Evolutionary conservation across 208 protist genomes (phyloP), one percentile per base, ranked within the genome.

Genomic region (Acanthamoeba sp.): DNA sequence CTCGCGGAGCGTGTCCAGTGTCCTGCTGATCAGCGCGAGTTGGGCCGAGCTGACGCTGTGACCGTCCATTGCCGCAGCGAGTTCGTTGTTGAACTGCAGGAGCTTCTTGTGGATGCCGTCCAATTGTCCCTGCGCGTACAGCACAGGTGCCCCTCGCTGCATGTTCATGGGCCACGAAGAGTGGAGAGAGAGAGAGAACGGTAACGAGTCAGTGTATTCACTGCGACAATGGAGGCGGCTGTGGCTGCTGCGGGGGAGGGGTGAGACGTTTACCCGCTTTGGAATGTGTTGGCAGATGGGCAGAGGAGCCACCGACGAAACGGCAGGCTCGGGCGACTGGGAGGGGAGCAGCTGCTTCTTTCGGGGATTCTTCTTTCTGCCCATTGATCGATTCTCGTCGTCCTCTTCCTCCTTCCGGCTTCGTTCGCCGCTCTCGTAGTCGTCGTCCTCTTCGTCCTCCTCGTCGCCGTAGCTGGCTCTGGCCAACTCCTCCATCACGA

Each of bases 81-180:
- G 24, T n/a, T 92, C 87, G 9, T 14, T n/a, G 34, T 92, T 92
- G 87, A 92, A 92, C 42, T 92, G 87, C 4, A 50, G 32, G 9
- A 73, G 32, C 59, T 92, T 92, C 57, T 92, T 92, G 34, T 57
- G 29, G n/a, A 92, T 92, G 34, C 87, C 87, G 76, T 64, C 87
- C 36, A 76, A 24, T 22, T 92, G 87, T 22, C 87, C 87, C 38
- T 92, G 87, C 34, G 32, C 29, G 29, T 92, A 92, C 2, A 92
- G 57, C 20, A 92, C 87, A n/a, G 87, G 87, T 12, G 80, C 80
- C 12, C 80, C 80, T 89, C 80, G 29, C 80, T 89, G 32, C 27
- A 10, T 22, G 14, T 22, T 2, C 45, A 22, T 22, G 50, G 24
- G 20, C 50, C 50, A 57, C 18, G 14, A 57, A 57, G 50, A 57